These are phyloP conservation scores for Fomitopsis serialis DNA, from an alignment of 768 basidiomycete genomes.

Conservation along the genomic window DNA sequence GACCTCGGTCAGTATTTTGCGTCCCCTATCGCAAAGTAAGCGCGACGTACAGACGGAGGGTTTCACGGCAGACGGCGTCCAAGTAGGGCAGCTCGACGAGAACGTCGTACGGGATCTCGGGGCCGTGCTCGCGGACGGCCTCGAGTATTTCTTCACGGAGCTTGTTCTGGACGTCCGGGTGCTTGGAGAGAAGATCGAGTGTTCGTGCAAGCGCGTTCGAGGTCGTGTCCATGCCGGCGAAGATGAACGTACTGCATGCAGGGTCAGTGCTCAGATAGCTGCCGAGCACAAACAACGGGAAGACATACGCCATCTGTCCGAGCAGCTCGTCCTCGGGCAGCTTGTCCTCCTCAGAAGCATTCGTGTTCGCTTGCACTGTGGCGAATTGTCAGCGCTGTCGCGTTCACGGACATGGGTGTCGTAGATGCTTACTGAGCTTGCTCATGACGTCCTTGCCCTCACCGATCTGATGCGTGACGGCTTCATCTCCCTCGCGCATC, in stretches of 20 bases:
- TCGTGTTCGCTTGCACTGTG: conserved; percentile 30
- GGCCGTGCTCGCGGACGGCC: conserved; percentile 9
- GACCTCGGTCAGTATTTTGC: conserved; percentile 15
- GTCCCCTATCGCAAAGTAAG: conserved; percentile 11
- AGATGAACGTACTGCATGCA: conserved; percentile 10
- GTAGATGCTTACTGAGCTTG: conserved; percentile 14
- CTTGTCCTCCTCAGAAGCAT: conserved; percentile 19
- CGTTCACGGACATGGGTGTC: not conserved
- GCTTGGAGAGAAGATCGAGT: conserved; percentile 11
- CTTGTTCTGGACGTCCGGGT: conserved; percentile 12
- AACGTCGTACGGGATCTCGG: conserved; percentile 21
- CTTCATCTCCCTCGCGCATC: conserved; percentile 15
- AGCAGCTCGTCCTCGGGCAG: conserved; percentile 30
- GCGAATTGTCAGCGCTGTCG: not conserved
- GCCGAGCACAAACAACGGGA: too few species aligned
- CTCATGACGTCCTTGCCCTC: conserved; percentile 26
- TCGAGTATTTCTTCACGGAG: conserved; percentile 9
- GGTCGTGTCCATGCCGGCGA: conserved; percentile 16
- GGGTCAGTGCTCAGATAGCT: not conserved
- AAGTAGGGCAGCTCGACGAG: conserved; percentile 22
- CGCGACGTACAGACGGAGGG: conserved; percentile 22
- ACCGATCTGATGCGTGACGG: conserved; percentile 10
- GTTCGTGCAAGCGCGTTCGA: conserved; percentile 8
- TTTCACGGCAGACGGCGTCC: conserved; percentile 23
- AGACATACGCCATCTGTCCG: conserved; percentile 29